A percentile compares a stretch with the other conserved stretches of the same genome.
These are phyloP conservation scores for Juglanconis oblonga DNA, from an alignment of 2,329 filamentous ascomycete species.

Conservation along the genomic window DNA sequence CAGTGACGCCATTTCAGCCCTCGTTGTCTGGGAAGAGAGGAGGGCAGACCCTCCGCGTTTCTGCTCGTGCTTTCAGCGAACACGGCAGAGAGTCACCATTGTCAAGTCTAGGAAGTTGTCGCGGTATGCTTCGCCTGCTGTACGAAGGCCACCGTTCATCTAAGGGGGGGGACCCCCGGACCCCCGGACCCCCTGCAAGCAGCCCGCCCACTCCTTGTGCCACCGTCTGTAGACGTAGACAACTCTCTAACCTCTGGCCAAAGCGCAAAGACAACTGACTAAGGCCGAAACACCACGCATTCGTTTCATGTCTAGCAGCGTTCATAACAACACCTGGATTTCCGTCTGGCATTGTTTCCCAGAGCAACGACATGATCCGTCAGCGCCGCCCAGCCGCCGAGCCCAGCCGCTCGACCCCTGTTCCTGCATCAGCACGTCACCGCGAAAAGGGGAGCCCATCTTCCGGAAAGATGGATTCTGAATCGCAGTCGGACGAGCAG, in stretches of 20 bases:
- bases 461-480: not conserved
- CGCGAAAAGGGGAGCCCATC: not conserved
- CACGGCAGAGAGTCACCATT: too few species aligned
- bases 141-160: not conserved
- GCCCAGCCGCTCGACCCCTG: constrained; percentile 11
- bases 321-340: not conserved
- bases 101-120: too few species aligned
- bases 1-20: not conserved
- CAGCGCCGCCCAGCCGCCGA: constrained; percentile 21
- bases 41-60: too few species aligned
- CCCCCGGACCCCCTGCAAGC: not conserved
- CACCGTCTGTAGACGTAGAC: not conserved
- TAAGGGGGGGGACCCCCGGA: not conserved
- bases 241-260: not conserved
- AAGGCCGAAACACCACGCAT: not conserved
- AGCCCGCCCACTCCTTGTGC: not conserved
- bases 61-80: too few species aligned
- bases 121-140: not conserved
- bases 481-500: constrained; percentile 19
- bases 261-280: not conserved
- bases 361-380: constrained; percentile 20
- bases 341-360: constrained; percentile 1
- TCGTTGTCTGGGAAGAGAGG: too few species aligned
- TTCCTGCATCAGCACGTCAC: constrained; percentile 6
- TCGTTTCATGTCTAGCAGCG: not conserved